A percentile compares a stretch with the other conserved stretches of the same genome.
These are phyloP conservation scores for Chrysophaeum taylorii DNA, from an alignment of 352 stramenopile species.

Conservation along the genomic window DNA sequence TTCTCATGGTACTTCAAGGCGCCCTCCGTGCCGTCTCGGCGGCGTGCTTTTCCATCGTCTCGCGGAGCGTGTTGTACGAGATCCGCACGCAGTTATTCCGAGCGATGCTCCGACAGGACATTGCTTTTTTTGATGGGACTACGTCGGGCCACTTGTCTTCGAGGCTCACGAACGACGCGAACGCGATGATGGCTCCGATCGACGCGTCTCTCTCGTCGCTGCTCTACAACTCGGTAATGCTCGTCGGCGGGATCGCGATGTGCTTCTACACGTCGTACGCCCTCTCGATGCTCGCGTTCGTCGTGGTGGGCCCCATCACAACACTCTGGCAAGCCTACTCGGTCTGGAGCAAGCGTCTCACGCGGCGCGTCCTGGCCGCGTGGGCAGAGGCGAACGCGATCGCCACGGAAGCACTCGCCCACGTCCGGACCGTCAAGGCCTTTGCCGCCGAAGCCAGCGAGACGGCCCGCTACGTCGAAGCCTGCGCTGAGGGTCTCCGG, in stretches of 20 bases:
- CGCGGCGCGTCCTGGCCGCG: constrained; percentile 21
- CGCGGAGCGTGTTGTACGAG: constrained; percentile 10
- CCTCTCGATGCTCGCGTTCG: constrained; percentile 32
- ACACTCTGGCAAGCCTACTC: constrained; percentile 27
- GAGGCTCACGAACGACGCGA: constrained; percentile 32
- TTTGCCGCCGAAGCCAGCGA: constrained; percentile 24
- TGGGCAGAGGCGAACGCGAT: constrained; percentile 29
- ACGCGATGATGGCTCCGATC: constrained; percentile 33
- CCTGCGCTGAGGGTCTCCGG: constrained; percentile 15
- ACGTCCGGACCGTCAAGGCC: constrained; percentile 32
- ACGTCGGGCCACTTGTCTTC: constrained; percentile 24
- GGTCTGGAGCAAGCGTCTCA: constrained; percentile 24
- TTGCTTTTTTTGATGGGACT: constrained; percentile 29
- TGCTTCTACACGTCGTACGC: constrained; percentile 38
- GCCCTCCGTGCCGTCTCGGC: constrained; percentile 25
- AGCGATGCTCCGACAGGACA: constrained; percentile 29
- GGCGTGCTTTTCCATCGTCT: constrained; percentile 29
- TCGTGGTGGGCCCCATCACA: constrained; percentile 36
- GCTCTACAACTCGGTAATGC: constrained; percentile 33
- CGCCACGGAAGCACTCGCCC: constrained; percentile 25
- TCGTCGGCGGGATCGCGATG: constrained; percentile 36
- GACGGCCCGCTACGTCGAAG: constrained; percentile 18
- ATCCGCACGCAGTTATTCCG: constrained; percentile 32
- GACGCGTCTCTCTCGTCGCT: constrained; percentile 23
- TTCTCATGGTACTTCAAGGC: constrained; percentile 29